Percentiles rank a stretch among this genome's conserved stretches.
Evolutionary conservation across 73 alveolate genomes (phyloP).

Genomic region (Paramecium primaurelia): DNA sequence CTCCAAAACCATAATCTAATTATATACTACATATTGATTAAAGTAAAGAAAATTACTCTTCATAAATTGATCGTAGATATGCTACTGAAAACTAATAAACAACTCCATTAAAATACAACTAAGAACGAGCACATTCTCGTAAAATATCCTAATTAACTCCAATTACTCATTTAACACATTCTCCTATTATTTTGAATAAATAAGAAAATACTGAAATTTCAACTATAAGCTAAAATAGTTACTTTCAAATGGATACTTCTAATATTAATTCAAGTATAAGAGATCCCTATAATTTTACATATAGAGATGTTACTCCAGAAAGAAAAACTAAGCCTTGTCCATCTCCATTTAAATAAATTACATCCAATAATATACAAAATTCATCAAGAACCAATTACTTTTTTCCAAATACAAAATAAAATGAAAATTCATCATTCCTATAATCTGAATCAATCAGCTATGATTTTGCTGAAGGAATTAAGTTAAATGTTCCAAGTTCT

Average conservation of each 20-base stretch:
- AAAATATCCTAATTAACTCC: neutral
- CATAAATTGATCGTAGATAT: neutral
- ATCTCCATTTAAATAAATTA: slow-evolving; percentile 8
- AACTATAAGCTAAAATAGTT: neutral
- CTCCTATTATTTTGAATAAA: neutral
- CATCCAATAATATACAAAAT: neutral
- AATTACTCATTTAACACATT: neutral
- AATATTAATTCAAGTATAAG: neutral
- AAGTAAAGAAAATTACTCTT: neutral
- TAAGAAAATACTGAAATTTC: neutral
- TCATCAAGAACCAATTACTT: neutral
- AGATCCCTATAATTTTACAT: neutral
- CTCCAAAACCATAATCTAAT: neutral
- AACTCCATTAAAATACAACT: neutral
- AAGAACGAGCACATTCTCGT: neutral
- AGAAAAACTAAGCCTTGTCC: slow-evolving; percentile 17
- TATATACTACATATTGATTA: neutral
- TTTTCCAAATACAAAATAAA: neutral
- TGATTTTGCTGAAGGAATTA: slow-evolving; percentile 27
- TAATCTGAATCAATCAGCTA: neutral
- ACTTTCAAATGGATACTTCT: neutral
- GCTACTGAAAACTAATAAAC: neutral
- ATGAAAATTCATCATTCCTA: neutral
- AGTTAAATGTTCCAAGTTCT: neutral
- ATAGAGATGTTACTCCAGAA: slow-evolving; percentile 5